Evolutionary conservation across 805 yeast species (phyloP), one percentile per base, ranked within the genome.

Genomic region (Ogataea henricii): DNA sequence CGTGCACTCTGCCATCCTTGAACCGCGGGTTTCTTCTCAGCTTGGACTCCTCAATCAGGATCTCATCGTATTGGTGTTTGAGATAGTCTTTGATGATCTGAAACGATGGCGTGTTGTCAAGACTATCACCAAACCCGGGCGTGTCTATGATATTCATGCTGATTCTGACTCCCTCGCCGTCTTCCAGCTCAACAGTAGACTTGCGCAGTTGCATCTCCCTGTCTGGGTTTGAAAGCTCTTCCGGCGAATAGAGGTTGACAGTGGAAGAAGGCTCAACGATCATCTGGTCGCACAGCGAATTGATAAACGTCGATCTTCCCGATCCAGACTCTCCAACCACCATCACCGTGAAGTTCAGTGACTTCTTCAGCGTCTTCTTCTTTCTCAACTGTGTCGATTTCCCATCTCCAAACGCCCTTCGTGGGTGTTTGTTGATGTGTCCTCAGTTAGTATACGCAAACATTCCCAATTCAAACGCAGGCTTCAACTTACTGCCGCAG

Each of bases 271-370:
- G 76, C 35, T 86, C 89, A 10, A 87, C 92, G 32, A 90, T 90
- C 57, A 86, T 83, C 55, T 90, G 94, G 50, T 87, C 96, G 70
- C 97, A 90, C 45, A 90, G 74, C 30, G 96, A 86, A 71, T 91
- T 90, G 65, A 91, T 88, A 60, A 90, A 85, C 4, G 96, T 90
- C n/a, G 96, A 86, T 65, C 96, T 79, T 14, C 97, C 97, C 39
- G 83, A 72, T 2, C 97, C 97, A 40, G 85, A 81, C 63, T 87
- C 86, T 36, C 97, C 97, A 47, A 89, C 84, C 32, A 88, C 83
- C 92, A 90, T 84, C 49, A 87, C 65, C 18, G 95, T 85, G 73
- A 90, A 89, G 62, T 87, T 88, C 71, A 88, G 82, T 27, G 90
- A 87, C 68, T 88, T 86, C 68, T 88, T 89, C 67, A 87, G 72